Evolutionary conservation across 2,329 filamentous ascomycete species (phyloP).

Genomic region (Escovopsis weberi): DNA sequence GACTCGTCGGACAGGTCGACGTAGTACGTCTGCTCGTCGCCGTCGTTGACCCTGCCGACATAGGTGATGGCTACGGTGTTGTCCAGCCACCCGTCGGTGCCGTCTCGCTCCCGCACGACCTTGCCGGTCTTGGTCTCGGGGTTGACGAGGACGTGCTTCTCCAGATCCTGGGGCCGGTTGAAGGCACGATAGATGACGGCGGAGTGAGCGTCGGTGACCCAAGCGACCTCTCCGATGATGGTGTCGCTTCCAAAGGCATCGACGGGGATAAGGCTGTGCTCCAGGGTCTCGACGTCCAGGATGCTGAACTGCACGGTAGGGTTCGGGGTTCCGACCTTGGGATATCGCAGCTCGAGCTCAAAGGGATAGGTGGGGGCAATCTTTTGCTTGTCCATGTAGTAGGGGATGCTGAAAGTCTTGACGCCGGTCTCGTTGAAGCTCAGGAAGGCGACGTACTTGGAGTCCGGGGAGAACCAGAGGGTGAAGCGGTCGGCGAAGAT

Average conservation of each 20-base stretch:
- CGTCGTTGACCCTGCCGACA: slow-evolving; percentile 27
- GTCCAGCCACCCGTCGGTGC: slow-evolving; percentile 47
- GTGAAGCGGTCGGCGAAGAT: slow-evolving; percentile 56
- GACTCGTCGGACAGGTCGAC: slow-evolving; percentile 52
- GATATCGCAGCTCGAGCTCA: slow-evolving; percentile 50
- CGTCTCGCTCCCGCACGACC: slow-evolving; percentile 41
- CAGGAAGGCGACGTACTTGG: slow-evolving; percentile 74
- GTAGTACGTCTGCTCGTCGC: slow-evolving; percentile 34
- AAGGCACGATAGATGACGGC: slow-evolving; percentile 49
- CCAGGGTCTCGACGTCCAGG: slow-evolving; percentile 33
- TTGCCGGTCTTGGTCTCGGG: slow-evolving; percentile 29
- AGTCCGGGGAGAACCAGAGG: slow-evolving; percentile 87
- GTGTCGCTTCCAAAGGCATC: slow-evolving; percentile 43
- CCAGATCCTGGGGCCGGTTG: slow-evolving; percentile 53
- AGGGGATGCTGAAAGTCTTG: slow-evolving; percentile 48
- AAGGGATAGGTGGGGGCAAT: slow-evolving; percentile 46
- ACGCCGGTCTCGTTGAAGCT: slow-evolving; percentile 71
- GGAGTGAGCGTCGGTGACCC: slow-evolving; percentile 48
- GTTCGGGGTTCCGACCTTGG: slow-evolving; percentile 54
- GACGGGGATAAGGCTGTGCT: slow-evolving; percentile 32
- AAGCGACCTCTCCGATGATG: slow-evolving; percentile 52
- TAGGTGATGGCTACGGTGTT: slow-evolving; percentile 42
- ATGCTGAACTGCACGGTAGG: slow-evolving; percentile 48
- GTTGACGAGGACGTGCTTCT: slow-evolving; percentile 47
- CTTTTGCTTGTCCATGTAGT: slow-evolving; percentile 46